Evolutionary conservation across 306 rosid species (phyloP), one percentile per base, ranked within the genome.

Genomic region (Bauhinia variegata): DNA sequence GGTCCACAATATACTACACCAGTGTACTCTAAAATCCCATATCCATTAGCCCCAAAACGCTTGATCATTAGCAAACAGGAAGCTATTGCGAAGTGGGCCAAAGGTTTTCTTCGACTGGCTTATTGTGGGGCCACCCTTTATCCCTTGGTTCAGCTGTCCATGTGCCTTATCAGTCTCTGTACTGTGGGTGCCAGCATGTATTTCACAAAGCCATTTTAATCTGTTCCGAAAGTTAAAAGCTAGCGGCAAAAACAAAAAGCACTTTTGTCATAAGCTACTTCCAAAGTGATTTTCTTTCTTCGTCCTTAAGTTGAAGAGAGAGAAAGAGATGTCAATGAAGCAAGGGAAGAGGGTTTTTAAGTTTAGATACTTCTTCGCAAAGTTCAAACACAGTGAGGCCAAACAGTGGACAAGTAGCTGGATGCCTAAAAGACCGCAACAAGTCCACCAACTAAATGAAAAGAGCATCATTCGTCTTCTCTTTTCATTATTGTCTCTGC

Each of bases 101-200:
- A n/a, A n/a, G n/a, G n/a, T n/a, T n/a, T n/a, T n/a, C n/a, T n/a
- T n/a, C n/a, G n/a, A n/a, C n/a, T n/a, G n/a, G 13, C 46, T 41
- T 41, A 11, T 11, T 41, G 2, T 11, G 46, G 9, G 46, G 46
- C 14, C 44, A 34, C 48, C 37, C 9, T 56, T 48, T 38, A 60
- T 54, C 16, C 70, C 65, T 4, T 70, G 63, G n/a, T 64, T 57
- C 47, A 50, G 81, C 60, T 51, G 46, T 60, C 7, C 82, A 72
- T 78, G 82, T 78, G 75, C 67, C 47, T 53, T 42, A 12, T 66
- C 48, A 42, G 8, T 42, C 8, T 42, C 4, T 23, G 28, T 1
- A 39, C 13, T 41, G 58, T 50, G 65, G 71, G 71, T 51, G 61
- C 75, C 82, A 72, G 61, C 60, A 78, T 60, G 75, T 38, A 37